Evolutionary conservation across 148 eudicot species (phyloP), one percentile per base, ranked within the genome.

Genomic region (Spergularia bocconei): DNA sequence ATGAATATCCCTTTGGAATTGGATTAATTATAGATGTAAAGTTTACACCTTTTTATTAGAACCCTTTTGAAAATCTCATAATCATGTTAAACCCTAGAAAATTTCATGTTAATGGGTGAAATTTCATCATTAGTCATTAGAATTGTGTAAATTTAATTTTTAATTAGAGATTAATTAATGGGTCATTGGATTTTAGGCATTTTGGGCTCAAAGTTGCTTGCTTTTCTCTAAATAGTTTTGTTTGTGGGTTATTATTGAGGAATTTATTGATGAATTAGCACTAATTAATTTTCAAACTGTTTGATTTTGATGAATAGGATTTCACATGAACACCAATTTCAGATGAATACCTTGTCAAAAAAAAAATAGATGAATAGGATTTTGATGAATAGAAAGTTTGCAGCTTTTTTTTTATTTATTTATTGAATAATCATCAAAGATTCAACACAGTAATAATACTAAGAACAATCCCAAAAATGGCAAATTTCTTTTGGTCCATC

Each of bases 41-140:
- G 72, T 51, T 67, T 20, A 7, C 6, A 47, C 21, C 54, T 48
- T 50, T 50, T 68, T 50, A 23, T n/a, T n/a, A 16, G 69, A 61
- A 53, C 61, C 71, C 70, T 54, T 69, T 48, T 14, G 16, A 21
- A 48, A 67, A 48, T 44, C 16, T 5, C 41, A 66, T 41, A 39
- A 39, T 66, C 53, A 66, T 17, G 11, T 23, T 13, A 70, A 71
- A 59, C 84, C 82, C 80, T 73, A 72, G 52, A 61, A 25, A 19
- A 53, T 11, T 58, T 12, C 14, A 65, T 38, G 17, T 17, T 14
- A 16, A 16, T 13, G 1, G 33, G 6, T 2, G 47, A 59, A 53
- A 71, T 20, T 13, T 3, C 33, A 15, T 0, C 5, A 48, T 51
- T 48, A 12, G 20, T 72, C 15, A 14, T 19, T 61, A 38, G n/a